Evolutionary conservation across 805 yeast species (phyloP), one percentile per base, ranked within the genome.

Genomic region (Alloascoidea africana): DNA sequence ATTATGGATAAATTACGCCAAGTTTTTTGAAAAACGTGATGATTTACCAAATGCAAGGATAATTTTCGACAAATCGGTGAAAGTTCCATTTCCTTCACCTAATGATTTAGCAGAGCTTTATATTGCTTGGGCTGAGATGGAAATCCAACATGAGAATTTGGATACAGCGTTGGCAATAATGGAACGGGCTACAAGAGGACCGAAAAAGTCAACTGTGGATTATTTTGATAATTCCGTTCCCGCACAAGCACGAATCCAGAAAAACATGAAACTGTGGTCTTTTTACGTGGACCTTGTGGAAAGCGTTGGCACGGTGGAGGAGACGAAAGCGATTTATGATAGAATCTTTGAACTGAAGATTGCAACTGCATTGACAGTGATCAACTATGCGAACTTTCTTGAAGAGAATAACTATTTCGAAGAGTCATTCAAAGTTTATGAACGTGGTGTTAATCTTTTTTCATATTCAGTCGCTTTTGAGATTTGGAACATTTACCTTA

Each of bases 51-150:
- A 81, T 0, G 85, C 87, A 1, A 56, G 80, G 43, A 60, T 68
- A 14, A 67, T 86, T 4, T 70, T 67, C 39, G 70, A 73, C 27
- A 75, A 75, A 36, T 77, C 89, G 0, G 59, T 73, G 1, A 73
- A 74, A 39, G 87, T 86, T 0, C 87, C 86, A 4, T 85, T 67
- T 55, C 65, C 60, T 17, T 56, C 65, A 13, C 56, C 73, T 0
- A 69, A 70, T 16, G 95, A 85, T 42, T 55, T 85, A 15, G 81
- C 76, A 2, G 67, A 66, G 2, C 53, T 87, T 4, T 82, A 85
- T 69, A 58, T 71, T n/a, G 67, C 65, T 14, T 87, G 96, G 95
- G 63, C 79, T 4, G 80, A 80, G 40, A 57, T 72, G 55, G 79
- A 77, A 41, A 47, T 81, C 18, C 58, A 66, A 16, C 55, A 59